Evolutionary conservation across 371 early-diverging fungal species (phyloP), one percentile per base, ranked within the genome.

Genomic region (Mortierella sp.): DNA sequence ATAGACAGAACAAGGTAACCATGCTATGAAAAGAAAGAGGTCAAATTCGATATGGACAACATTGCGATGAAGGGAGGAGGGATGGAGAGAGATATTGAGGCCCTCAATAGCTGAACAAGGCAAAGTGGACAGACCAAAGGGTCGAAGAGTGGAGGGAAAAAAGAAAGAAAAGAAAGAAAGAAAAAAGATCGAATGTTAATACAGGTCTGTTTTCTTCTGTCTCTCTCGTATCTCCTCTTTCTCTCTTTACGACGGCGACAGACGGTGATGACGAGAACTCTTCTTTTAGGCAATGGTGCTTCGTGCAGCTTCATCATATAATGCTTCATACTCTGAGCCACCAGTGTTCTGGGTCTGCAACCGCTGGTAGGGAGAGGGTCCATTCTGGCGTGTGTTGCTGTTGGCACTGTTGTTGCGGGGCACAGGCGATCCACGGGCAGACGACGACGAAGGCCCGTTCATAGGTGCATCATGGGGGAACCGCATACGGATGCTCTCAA

Each of bases 401-500:
- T 64, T 60, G 48, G 57, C 60, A 53, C n/a, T 50, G 62, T 21
- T 47, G 28, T 26, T 64, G 43, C 60, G 47, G 25, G 60, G 60
- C 21, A 46, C 47, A 9, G 28, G 65, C 18, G 26, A 43, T 47
- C 57, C 57, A n/a, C 57, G 57, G 29, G 57, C 9, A n/a, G 57
- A 30, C 57, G 26, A 30, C 30, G 57, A 26, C 9, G 37, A 37
- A 37, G 37, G 37, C 5, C 37, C 37, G 9, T 37, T 37, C 9
- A 58, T 26, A 7, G 64, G 60, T 1, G 65, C 64, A 63, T 71
- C 68, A n/a, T 57, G 16, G 1, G 68, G 72, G 65, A 64, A 66
- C 11, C 60, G 66, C 15, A 44, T 51, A 12, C 81, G 84, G 60
- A 87, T 84, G 14, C 83, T 82, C 51, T 84, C 81, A 45, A 88